These are phyloP conservation scores for Metschnikowia gruessii DNA, from an alignment of 805 yeast species.

Conservation along the genomic window DNA sequence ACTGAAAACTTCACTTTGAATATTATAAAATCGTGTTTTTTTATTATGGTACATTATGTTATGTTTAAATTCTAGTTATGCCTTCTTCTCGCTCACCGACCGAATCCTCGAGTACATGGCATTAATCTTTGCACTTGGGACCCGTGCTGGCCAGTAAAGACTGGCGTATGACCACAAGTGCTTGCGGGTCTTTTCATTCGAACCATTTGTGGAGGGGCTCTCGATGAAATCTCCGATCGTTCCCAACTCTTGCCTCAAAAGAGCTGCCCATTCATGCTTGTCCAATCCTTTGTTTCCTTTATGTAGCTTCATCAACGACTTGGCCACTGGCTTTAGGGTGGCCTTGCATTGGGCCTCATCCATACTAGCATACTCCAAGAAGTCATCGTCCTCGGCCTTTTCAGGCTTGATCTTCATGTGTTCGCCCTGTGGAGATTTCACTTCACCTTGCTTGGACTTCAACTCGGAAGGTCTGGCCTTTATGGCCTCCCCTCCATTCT, in stretches of 20 bases:
- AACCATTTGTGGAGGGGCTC: slow-evolving; percentile 24
- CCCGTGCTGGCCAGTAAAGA: slow-evolving; percentile 84
- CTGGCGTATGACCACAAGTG: slow-evolving; percentile 86
- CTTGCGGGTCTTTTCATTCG: slow-evolving; percentile 43
- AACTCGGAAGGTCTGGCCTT: slow-evolving; percentile 20
- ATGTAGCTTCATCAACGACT: slow-evolving; percentile 62
- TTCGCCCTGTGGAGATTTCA: slow-evolving; percentile 12
- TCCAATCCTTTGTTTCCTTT: slow-evolving; percentile 72
- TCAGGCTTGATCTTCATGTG: slow-evolving; percentile 19
- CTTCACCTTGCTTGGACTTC: slow-evolving; percentile 19
- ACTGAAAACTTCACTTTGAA: too few species aligned
- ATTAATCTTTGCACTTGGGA: slow-evolving; percentile 66
- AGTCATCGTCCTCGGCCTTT: slow-evolving; percentile 27
- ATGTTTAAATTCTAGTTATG: slow-evolving; percentile 1
- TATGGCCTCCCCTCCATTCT: slow-evolving; percentile 15
- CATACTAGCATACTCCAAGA: slow-evolving; percentile 69
- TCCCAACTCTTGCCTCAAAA: slow-evolving; percentile 64
- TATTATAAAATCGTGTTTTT: not conserved
- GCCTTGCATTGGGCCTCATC: slow-evolving; percentile 68
- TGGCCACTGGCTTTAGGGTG: slow-evolving; percentile 61
- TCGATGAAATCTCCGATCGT: slow-evolving; percentile 72
- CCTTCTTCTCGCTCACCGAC: slow-evolving; percentile 18
- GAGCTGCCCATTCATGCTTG: slow-evolving; percentile 72
- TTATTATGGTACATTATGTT: not conserved
- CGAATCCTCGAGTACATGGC: slow-evolving; percentile 72